phyloP scores from a whole-genome alignment of 2,329 filamentous ascomycete genomes.

The Nigrospora oryzae region DNA sequence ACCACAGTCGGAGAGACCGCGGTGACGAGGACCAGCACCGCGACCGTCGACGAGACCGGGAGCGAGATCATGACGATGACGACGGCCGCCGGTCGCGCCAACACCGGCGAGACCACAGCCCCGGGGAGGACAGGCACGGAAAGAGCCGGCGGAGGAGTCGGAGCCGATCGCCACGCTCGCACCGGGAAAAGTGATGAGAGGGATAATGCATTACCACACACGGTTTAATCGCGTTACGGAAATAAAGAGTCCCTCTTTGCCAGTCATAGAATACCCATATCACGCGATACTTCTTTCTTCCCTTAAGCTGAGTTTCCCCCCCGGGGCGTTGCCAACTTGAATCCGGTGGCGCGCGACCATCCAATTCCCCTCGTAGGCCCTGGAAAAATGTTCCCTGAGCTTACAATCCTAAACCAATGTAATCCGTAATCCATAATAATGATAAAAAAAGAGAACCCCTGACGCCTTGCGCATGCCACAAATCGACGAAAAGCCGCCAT shows the following conservation, averaged over 20 bases:
- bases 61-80: slow-evolving; percentile 10
- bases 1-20: slow-evolving; percentile 12
- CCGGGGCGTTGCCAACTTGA: too few species aligned
- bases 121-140: slow-evolving; percentile 12
- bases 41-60: slow-evolving; percentile 10
- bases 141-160: slow-evolving; percentile 25
- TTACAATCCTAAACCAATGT: too few species aligned
- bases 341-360: too few species aligned
- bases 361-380: too few species aligned
- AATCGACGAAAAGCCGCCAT: neutral
- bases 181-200: slow-evolving; percentile 10
- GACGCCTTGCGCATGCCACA: slow-evolving; percentile 2
- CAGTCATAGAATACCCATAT: too few species aligned
- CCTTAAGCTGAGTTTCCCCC: too few species aligned
- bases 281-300: too few species aligned
- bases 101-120: neutral
- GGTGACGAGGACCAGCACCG: slow-evolving; percentile 7
- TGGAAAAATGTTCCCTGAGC: too few species aligned
- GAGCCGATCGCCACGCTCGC: slow-evolving; percentile 32
- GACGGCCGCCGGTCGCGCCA: neutral
- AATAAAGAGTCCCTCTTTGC: too few species aligned
- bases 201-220: neutral
- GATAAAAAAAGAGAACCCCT: neutral
- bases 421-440: too few species aligned
- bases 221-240: too few species aligned